phyloP scores from a whole-genome alignment of 306 rosid genomes.

The Sphenostylis stenocarpa region DNA sequence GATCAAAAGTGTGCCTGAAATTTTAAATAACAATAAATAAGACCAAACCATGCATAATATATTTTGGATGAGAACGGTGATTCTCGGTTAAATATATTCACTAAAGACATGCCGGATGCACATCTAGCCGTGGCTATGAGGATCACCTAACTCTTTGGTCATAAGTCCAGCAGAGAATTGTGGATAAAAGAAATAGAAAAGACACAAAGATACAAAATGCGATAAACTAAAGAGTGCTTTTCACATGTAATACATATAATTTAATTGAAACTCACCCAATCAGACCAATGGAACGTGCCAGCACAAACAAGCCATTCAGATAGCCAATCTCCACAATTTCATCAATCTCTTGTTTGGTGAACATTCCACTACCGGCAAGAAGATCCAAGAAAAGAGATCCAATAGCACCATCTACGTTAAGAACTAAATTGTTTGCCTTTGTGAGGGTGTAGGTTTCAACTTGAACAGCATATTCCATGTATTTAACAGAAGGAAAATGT shows the following conservation, averaged over 20 bases:
- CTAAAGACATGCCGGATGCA: not conserved
- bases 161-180: constrained; percentile 11
- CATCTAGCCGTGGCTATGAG: not conserved
- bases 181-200: constrained; percentile 9
- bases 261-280: constrained; percentile 74
- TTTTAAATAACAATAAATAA: constrained; percentile 29
- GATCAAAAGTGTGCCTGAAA: constrained; percentile 95
- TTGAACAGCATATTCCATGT: constrained; percentile 97
- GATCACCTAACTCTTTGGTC: constrained; percentile 34
- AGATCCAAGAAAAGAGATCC: constrained; percentile 99
- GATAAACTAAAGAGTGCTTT: not conserved
- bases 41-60: not conserved
- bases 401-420: constrained; percentile 97
- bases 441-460: constrained; percentile 93
- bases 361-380: constrained; percentile 98
- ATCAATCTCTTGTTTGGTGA: constrained; percentile 85
- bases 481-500: constrained; percentile 91
- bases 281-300: constrained; percentile 97
- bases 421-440: constrained; percentile 94
- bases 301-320: constrained; percentile 92
- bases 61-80: not conserved
- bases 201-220: constrained; percentile 27
- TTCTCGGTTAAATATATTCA: constrained; percentile 6
- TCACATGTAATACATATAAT: not conserved
- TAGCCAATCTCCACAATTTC: constrained; percentile 96